A percentile compares a stretch with the other conserved stretches of the same genome.
These are phyloP conservation scores for Decorospora gaudefroyi DNA, from an alignment of 2,329 filamentous ascomycete species.

Conservation along the genomic window DNA sequence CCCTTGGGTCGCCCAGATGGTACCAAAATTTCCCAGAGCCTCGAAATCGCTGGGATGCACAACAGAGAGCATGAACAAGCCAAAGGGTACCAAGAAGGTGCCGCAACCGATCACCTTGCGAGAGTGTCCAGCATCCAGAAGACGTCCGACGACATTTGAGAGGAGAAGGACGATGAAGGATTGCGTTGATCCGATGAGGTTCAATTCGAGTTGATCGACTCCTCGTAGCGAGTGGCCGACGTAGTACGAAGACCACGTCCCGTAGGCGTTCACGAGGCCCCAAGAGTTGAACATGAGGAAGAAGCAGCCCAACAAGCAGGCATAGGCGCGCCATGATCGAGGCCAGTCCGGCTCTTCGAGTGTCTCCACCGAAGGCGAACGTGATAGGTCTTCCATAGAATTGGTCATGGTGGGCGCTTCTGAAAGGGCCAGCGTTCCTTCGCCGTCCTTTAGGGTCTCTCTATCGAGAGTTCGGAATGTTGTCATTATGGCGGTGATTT, in stretches of 20 bases:
- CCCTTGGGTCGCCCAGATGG: conserved; percentile 56
- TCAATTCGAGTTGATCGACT: conserved; percentile 50
- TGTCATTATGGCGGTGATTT: conserved; percentile 21
- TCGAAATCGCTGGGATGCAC: conserved; percentile 47
- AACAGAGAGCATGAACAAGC: conserved; percentile 53
- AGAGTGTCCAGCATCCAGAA: conserved; percentile 55
- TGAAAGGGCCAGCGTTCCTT: conserved; percentile 32
- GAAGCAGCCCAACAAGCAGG: conserved; percentile 54
- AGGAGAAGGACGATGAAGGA: conserved; percentile 54
- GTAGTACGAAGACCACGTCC: conserved; percentile 57
- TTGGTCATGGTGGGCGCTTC: conserved; percentile 27
- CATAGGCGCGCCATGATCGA: conserved; percentile 51
- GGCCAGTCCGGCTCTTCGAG: conserved; percentile 51
- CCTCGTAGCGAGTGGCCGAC: conserved; percentile 51
- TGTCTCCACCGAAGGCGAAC: conserved; percentile 19
- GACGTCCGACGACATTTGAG: conserved; percentile 53
- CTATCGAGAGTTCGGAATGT: conserved; percentile 20
- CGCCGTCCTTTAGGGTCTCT: conserved; percentile 27
- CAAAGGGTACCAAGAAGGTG: conserved; percentile 49
- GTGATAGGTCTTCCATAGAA: conserved; percentile 30
- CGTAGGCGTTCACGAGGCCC: conserved; percentile 57
- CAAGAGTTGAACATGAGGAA: conserved; percentile 58
- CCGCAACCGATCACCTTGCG: conserved; percentile 50
- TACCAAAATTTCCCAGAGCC: conserved; percentile 47
- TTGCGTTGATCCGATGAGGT: conserved; percentile 56